Conservation (phyloP, 495 filamentous ascomycete species). For the Aspergillus steynii region DNA sequence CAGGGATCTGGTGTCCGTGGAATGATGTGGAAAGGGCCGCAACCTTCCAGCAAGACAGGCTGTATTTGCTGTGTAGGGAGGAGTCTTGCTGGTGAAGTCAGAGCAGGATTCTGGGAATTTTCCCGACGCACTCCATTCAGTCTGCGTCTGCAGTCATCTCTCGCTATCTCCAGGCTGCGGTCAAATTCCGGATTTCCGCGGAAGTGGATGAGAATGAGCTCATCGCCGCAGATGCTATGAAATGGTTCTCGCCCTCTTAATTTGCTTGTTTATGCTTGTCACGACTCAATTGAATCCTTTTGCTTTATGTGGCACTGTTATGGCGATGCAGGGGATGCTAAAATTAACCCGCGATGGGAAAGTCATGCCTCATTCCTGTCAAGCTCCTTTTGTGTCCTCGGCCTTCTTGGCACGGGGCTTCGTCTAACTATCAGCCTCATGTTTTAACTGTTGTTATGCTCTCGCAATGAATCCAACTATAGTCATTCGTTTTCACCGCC, state of each 20-base stretch:
- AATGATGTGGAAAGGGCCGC: background rate
- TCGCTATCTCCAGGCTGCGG: slow-evolving; percentile 14
- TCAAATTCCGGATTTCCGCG: slow-evolving; percentile 12
- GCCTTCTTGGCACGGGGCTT: slow-evolving; percentile 5
- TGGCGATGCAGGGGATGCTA: slow-evolving; percentile 13
- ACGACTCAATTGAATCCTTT: slow-evolving; percentile 6
- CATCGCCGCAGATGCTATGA: slow-evolving; percentile 16
- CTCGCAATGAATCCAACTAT: slow-evolving; percentile 15
- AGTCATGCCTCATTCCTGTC: background rate
- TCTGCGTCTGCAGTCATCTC: slow-evolving; percentile 14
- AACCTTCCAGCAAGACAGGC: slow-evolving; percentile 5
- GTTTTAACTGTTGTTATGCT: background rate
- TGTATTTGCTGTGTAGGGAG: slow-evolving; percentile 7
- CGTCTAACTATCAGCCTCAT: slow-evolving; percentile 5
- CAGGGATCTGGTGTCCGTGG: slow-evolving; percentile 1
- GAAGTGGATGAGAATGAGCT: slow-evolving; percentile 14
- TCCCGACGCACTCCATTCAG: slow-evolving; percentile 12
- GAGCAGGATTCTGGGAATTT: slow-evolving; percentile 12
- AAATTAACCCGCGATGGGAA: background rate
- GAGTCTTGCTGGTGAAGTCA: slow-evolving; percentile 13
- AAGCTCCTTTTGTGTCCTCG: background rate
- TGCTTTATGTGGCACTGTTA: slow-evolving; percentile 14
- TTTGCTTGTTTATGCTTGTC: slow-evolving; percentile 9
- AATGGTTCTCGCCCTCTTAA: slow-evolving; percentile 7
- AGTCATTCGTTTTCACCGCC: slow-evolving; percentile 13